Conservation (phyloP, 371 early-diverging fungal genomes). For the Caulochytrium protostelioides region DNA sequence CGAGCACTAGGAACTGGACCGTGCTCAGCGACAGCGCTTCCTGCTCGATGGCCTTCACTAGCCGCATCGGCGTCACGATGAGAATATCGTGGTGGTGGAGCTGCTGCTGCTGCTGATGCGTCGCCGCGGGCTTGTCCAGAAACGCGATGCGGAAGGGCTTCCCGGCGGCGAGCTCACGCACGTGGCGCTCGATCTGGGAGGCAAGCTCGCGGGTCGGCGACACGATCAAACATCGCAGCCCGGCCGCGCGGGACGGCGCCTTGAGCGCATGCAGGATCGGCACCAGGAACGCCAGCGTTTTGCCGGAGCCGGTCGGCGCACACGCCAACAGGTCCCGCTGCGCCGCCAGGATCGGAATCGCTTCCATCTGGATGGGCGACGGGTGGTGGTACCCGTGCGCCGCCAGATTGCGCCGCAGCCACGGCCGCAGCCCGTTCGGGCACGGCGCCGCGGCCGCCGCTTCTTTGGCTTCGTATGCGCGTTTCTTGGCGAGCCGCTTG, state of each 20-base stretch:
- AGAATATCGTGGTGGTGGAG: conserved; percentile 63
- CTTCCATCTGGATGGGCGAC: conserved; percentile 91
- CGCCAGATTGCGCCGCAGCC: conserved; percentile 40
- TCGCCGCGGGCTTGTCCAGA: conserved; percentile 45
- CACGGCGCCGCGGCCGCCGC: no score
- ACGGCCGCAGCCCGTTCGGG: no score
- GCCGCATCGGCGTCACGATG: conserved; percentile 70
- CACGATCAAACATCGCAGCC: conserved; percentile 73
- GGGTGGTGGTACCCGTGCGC: conserved; percentile 50
- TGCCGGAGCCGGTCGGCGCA: conserved; percentile 96
- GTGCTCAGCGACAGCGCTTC: conserved; percentile 49
- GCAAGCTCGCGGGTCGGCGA: conserved; percentile 96
- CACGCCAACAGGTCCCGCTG: conserved; percentile 76
- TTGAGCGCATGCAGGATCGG: conserved; percentile 72
- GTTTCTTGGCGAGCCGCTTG: no score
- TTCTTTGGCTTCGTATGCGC: no score
- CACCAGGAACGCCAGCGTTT: conserved; percentile 87
- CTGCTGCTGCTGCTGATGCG: conserved; percentile 39
- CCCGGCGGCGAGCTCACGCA: conserved; percentile 42
- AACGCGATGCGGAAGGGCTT: conserved; percentile 47
- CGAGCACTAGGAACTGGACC: conserved; percentile 55
- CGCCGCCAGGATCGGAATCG: conserved; percentile 52
- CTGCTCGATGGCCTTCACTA: conserved; percentile 67
- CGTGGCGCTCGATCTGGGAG: conserved; percentile 47
- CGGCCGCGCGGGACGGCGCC: conserved; percentile 40